phyloP scores from a whole-genome alignment of 2,329 filamentous ascomycete species.

The Colletotrichum sp. region DNA sequence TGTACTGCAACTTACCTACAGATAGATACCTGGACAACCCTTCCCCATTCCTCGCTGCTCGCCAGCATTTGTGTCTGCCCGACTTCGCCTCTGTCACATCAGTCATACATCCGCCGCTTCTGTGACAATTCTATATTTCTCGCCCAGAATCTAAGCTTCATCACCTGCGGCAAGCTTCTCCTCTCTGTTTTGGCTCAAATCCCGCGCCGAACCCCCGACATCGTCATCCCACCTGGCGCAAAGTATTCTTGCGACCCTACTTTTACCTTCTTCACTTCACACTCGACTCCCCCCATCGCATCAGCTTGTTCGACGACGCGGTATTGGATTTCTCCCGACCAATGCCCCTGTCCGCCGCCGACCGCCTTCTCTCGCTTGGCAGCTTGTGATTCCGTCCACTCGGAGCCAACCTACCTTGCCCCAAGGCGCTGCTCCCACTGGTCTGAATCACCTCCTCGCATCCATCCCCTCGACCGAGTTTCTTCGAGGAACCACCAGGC shows the following conservation, averaged over 20 bases:
- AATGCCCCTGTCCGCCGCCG: constrained; percentile 8
- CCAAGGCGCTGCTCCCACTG: background rate
- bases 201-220: background rate
- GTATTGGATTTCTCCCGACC: background rate
- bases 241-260: background rate
- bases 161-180: background rate
- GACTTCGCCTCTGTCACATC: constrained; percentile 11
- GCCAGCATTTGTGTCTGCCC: background rate
- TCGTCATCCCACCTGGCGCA: background rate
- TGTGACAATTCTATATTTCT: background rate
- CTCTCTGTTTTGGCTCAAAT: background rate
- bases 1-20: background rate
- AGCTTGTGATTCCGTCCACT: constrained; percentile 1
- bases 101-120: background rate
- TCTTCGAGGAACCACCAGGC: background rate
- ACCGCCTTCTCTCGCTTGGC: constrained; percentile 7
- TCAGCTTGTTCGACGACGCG: background rate
- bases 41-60: background rate
- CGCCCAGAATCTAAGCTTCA: background rate
- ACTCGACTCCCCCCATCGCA: background rate
- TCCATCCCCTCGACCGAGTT: constrained; percentile 5
- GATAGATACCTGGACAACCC: background rate
- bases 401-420: background rate
- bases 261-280: background rate
- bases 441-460: background rate